phyloP scores from a whole-genome alignment of 306 rosid species.

The Prunus dulcis region DNA sequence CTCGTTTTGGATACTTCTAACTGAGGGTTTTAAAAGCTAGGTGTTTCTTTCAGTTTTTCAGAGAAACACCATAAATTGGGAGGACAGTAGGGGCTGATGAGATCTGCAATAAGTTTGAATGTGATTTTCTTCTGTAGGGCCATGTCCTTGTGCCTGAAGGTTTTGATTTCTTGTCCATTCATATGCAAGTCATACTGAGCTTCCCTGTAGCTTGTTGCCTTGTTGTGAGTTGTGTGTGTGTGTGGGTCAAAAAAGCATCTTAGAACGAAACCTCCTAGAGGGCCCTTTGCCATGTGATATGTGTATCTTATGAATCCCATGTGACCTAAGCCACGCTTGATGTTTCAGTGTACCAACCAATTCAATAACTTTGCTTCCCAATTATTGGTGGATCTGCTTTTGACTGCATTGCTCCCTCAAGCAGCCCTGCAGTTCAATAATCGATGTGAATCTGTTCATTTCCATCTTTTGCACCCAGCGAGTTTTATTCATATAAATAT shows the following conservation, averaged over 20 bases:
- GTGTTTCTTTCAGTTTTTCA: too few species aligned
- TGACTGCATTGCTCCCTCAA: neutral
- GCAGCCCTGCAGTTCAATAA: too few species aligned
- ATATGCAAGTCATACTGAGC: neutral
- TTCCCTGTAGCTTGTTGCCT: constrained; percentile 4
- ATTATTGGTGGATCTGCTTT: constrained; percentile 16
- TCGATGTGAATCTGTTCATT: too few species aligned
- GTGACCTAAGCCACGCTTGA: constrained; percentile 27
- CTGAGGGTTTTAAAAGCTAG: too few species aligned
- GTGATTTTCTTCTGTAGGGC: neutral
- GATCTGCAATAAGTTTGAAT: constrained; percentile 6
- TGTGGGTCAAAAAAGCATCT: constrained; percentile 24
- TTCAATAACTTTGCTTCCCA: neutral
- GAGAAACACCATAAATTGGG: constrained; percentile 8
- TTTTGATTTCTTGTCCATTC: constrained; percentile 9
- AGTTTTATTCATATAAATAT: too few species aligned
- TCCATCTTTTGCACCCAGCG: too few species aligned
- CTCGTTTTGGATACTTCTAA: too few species aligned
- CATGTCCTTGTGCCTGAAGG: constrained; percentile 5
- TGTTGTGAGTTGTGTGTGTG: constrained; percentile 5
- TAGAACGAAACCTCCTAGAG: constrained; percentile 1
- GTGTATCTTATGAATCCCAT: constrained; percentile 7
- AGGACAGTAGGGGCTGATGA: neutral
- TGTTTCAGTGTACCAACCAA: constrained; percentile 24
- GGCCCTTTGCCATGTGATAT: constrained; percentile 33